Percentiles rank a stretch among this genome's conserved stretches.
Conservation (phyloP, 768 basidiomycete species). For the Phanerodontia chrysosporium region DNA sequence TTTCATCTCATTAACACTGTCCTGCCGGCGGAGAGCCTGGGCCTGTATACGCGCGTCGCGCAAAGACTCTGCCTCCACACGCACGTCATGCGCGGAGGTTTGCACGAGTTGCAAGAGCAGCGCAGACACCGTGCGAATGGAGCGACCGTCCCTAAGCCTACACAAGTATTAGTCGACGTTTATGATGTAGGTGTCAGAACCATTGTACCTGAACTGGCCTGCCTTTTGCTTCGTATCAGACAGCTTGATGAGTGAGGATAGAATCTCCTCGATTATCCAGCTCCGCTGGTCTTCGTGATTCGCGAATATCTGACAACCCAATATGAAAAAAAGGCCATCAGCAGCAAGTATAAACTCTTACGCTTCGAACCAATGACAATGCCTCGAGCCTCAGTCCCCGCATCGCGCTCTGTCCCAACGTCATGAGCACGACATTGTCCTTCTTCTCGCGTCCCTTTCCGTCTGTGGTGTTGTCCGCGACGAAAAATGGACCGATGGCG, state of each 20-base stretch:
- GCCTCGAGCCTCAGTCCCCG: conserved; percentile 79
- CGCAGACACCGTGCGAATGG: conserved; percentile 92
- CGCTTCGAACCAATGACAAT: conserved; percentile 78
- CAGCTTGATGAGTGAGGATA: conserved; percentile 84
- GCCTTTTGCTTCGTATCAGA: conserved; percentile 88
- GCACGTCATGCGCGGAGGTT: conserved; percentile 87
- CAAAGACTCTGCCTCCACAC: conserved; percentile 59
- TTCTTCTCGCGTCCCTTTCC: conserved; percentile 54
- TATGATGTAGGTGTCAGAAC: neutral
- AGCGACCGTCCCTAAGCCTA: conserved; percentile 84
- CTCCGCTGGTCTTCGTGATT: conserved; percentile 86
- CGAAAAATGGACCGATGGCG: conserved; percentile 91
- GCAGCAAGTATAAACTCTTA: conserved; percentile 36
- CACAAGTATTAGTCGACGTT: neutral
- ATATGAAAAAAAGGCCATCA: neutral
- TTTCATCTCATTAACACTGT: conserved; percentile 50
- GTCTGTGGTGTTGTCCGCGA: conserved; percentile 61
- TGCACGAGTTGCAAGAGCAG: conserved; percentile 94
- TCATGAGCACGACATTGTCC: conserved; percentile 53
- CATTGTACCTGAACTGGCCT: conserved; percentile 77
- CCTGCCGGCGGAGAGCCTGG: conserved; percentile 57
- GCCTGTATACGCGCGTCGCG: conserved; percentile 60
- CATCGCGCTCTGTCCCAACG: conserved; percentile 76
- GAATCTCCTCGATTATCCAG: conserved; percentile 98
- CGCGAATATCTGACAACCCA: conserved; percentile 69